Evolutionary conservation across 2,329 filamentous ascomycete genomes (phyloP).

Genomic region (Pseudogymnoascus sp.): DNA sequence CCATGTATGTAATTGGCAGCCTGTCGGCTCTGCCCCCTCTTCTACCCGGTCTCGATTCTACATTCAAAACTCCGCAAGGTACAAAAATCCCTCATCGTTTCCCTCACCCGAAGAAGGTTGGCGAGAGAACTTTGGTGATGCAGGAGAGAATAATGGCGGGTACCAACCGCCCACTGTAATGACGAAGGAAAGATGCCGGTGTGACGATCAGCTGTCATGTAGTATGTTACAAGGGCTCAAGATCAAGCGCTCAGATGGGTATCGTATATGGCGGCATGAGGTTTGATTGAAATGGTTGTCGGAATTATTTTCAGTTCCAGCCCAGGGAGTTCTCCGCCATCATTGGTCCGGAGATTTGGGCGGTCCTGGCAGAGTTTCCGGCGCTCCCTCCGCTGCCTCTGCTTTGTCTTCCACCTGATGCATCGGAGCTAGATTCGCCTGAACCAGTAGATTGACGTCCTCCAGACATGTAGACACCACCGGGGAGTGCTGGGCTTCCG

Average conservation of each 20-base stretch:
- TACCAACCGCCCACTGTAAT: constrained; percentile 26
- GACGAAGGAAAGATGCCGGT: constrained; percentile 24
- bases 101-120: constrained; percentile 20
- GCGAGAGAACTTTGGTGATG: constrained; percentile 22
- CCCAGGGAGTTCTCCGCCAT: constrained; percentile 72
- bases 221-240: constrained; percentile 17
- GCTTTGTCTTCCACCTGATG: constrained; percentile 39
- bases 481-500: constrained; percentile 40
- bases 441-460: constrained; percentile 31
- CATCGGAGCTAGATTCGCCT: constrained; percentile 28
- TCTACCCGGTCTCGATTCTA: constrained; percentile 12
- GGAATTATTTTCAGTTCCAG: constrained; percentile 53
- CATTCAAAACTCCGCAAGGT: constrained; percentile 16
- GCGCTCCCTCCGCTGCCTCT: constrained; percentile 45
- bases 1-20: constrained; percentile 4
- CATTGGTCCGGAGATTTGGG: constrained; percentile 65
- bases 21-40: constrained; percentile 6
- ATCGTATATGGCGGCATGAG: constrained; percentile 16
- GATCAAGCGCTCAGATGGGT: constrained; percentile 18
- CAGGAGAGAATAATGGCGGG: constrained; percentile 24
- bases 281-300: constrained; percentile 10
- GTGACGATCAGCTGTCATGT: constrained; percentile 18
- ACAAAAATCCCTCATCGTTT: constrained; percentile 13
- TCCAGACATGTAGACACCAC: constrained; percentile 38
- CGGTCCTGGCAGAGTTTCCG: constrained; percentile 46